A percentile compares a stretch with the other conserved stretches of the same genome.
These are phyloP conservation scores for Suhomyces choctaworum DNA, from an alignment of 1,139 yeast species.

Conservation along the genomic window DNA sequence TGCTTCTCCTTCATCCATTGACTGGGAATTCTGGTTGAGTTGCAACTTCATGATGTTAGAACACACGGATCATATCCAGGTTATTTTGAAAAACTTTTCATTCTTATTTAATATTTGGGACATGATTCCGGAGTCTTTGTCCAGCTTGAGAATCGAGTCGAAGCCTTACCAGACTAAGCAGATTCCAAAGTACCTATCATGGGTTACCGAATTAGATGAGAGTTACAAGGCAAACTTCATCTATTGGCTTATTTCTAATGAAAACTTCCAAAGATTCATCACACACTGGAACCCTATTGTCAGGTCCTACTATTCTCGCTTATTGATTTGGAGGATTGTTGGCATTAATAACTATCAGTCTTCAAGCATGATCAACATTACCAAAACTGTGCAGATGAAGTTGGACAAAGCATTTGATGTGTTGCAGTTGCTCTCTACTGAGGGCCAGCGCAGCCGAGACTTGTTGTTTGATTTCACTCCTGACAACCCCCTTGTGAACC, in stretches of 20 bases:
- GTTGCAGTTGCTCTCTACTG: constrained; percentile 19
- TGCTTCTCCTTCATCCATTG: constrained; percentile 28
- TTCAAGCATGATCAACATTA: constrained; percentile 33
- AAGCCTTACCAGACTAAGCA: constrained; percentile 4
- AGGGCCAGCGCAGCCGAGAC: constrained; percentile 8
- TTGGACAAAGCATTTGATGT: constrained; percentile 26
- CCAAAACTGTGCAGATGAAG: constrained; percentile 32
- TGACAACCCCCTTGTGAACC: constrained; percentile 52
- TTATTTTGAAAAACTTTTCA: constrained; percentile 62
- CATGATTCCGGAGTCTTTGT: constrained; percentile 49
- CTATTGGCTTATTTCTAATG: constrained; percentile 53
- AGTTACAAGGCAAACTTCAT: constrained; percentile 49
- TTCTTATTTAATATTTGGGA: constrained; percentile 77
- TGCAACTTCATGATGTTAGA: constrained; percentile 59
- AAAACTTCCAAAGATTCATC: constrained; percentile 56
- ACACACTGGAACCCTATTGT: constrained; percentile 82
- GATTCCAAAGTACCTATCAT: constrained; percentile 17
- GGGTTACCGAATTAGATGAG: constrained; percentile 40
- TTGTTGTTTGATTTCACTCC: constrained; percentile 35
- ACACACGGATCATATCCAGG: constrained; percentile 60
- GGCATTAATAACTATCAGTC: constrained; percentile 49
- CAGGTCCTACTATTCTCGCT: constrained; percentile 64
- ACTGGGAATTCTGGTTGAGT: constrained; percentile 79
- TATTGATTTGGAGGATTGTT: constrained; percentile 67
- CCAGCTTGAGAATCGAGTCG: constrained; percentile 9